Conservation (phyloP, 192 early-diverging fungal genomes). For the Cetraspora pellucida region DNA sequence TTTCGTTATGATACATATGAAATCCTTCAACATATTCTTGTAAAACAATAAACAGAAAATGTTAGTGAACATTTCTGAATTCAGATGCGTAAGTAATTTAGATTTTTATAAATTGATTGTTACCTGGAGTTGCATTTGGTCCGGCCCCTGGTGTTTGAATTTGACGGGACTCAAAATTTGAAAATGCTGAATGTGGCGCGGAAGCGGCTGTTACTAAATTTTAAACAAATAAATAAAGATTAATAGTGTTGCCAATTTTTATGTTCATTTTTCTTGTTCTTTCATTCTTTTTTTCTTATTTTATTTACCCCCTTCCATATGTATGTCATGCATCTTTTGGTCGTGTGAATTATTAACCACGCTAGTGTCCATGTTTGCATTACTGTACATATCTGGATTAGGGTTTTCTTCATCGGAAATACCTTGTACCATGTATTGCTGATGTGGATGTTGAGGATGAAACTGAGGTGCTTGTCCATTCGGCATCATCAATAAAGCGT, state of each 20-base stretch:
- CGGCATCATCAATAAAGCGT: slow-evolving; percentile 10
- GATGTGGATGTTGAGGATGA: slow-evolving; percentile 31
- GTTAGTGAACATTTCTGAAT: not conserved
- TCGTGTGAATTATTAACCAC: not conserved
- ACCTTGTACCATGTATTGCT: slow-evolving; percentile 45
- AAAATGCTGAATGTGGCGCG: slow-evolving; percentile 26
- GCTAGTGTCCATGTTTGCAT: slow-evolving; percentile 29
- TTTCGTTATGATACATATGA: slow-evolving; percentile 17
- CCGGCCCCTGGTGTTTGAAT: not conserved
- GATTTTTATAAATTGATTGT: slow-evolving; percentile 11
- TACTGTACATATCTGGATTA: slow-evolving; percentile 44
- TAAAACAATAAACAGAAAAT: slow-evolving; percentile 25
- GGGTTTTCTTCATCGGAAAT: slow-evolving; percentile 44
- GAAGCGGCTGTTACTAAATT: slow-evolving; percentile 19
- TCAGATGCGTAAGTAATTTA: slow-evolving; percentile 2
- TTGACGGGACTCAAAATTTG: slow-evolving; percentile 35
- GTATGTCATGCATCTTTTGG: slow-evolving; percentile 28
- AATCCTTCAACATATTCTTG: slow-evolving; percentile 34
- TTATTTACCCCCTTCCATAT: not conserved
- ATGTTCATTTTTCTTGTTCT: not conserved
- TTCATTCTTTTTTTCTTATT: not conserved
- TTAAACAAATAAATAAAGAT: not conserved
- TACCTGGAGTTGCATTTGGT: not conserved
- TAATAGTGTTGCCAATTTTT: not conserved
- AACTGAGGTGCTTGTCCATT: slow-evolving; percentile 21